Conservation (phyloP, 2,329 filamentous ascomycete genomes). For the Hortaea sp. region DNA sequence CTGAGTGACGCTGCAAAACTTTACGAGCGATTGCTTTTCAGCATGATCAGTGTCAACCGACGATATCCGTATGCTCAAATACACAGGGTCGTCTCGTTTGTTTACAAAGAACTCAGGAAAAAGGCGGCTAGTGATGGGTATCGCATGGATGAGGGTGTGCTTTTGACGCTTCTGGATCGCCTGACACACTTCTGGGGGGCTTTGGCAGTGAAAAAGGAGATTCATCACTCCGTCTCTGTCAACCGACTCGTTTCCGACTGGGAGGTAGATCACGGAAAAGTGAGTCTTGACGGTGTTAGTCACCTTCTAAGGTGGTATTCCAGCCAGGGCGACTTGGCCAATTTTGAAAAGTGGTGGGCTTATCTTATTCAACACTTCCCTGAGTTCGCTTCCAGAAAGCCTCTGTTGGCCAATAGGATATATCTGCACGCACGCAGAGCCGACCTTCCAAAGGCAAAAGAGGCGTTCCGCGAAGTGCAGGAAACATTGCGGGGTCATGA, state of each 20-base stretch:
- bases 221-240: conserved; percentile 4
- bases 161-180: conserved; percentile 8
- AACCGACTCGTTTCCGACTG: conserved; percentile 16
- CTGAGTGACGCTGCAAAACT: conserved; percentile 4
- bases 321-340: conserved; percentile 22
- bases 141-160: conserved; percentile 4
- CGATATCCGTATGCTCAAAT: conserved; percentile 4
- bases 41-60: conserved; percentile 3
- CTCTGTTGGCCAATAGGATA: conserved; percentile 43
- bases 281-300: conserved; percentile 10
- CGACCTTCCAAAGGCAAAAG: conserved; percentile 49
- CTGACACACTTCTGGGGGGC: conserved; percentile 2
- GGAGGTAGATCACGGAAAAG: conserved; percentile 12
- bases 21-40: conserved; percentile 6
- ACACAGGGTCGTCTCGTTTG: conserved; percentile 9
- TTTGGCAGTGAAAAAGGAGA: neutral
- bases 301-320: conserved; percentile 22
- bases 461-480: conserved; percentile 53
- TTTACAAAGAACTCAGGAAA: conserved; percentile 7
- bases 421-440: conserved; percentile 62
- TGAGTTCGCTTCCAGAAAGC: conserved; percentile 10
- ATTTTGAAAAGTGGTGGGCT: conserved; percentile 25
- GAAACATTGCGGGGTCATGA: conserved; percentile 16
- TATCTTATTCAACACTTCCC: conserved; percentile 17
- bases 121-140: neutral